These are phyloP conservation scores for Fimicolochytrium jonesii DNA, from an alignment of 192 early-diverging fungal genomes.

Conservation along the genomic window DNA sequence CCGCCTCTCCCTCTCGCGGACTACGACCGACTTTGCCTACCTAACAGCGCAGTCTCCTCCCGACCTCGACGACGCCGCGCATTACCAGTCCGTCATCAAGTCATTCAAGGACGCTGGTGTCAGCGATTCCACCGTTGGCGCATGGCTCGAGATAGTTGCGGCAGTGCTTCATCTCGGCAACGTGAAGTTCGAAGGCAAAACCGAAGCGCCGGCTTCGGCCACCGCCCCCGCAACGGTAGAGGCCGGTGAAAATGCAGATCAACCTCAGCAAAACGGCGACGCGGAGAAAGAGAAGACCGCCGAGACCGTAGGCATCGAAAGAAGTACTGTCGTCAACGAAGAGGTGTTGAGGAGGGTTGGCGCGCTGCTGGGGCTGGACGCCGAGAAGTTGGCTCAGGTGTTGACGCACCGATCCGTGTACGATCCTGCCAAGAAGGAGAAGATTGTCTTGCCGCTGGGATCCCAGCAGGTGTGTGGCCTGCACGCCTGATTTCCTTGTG, in stretches of 20 bases:
- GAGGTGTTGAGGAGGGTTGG: slow-evolving; percentile 6
- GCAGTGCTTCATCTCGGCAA: slow-evolving; percentile 91
- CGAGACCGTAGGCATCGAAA: slow-evolving; percentile 13
- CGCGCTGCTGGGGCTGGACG: slow-evolving; percentile 13
- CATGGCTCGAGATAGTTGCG: slow-evolving; percentile 79
- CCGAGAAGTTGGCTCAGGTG: not conserved
- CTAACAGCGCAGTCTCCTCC: too few relatives aligned
- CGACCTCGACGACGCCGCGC: not conserved
- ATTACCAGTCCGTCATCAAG: not conserved
- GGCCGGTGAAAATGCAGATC: not conserved
- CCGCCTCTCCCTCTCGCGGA: slow-evolving; percentile 10
- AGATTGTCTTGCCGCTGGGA: slow-evolving; percentile 19
- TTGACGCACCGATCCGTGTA: slow-evolving; percentile 30
- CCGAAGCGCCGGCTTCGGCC: too few relatives aligned
- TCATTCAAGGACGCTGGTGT: slow-evolving; percentile 49
- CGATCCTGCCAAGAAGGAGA: slow-evolving; percentile 31
- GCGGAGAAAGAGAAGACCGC: not conserved
- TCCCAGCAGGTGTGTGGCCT: slow-evolving; percentile 21
- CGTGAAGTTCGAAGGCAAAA: slow-evolving; percentile 69
- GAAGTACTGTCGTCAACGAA: slow-evolving; percentile 5
- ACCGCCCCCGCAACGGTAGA: too few relatives aligned
- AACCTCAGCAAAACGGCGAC: not conserved
- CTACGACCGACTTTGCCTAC: slow-evolving; percentile 12
- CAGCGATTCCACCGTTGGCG: slow-evolving; percentile 59
- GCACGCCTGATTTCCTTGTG: not conserved